Evolutionary conservation across 23 red algal species (phyloP).

Genomic region (Chondrus crispus): DNA sequence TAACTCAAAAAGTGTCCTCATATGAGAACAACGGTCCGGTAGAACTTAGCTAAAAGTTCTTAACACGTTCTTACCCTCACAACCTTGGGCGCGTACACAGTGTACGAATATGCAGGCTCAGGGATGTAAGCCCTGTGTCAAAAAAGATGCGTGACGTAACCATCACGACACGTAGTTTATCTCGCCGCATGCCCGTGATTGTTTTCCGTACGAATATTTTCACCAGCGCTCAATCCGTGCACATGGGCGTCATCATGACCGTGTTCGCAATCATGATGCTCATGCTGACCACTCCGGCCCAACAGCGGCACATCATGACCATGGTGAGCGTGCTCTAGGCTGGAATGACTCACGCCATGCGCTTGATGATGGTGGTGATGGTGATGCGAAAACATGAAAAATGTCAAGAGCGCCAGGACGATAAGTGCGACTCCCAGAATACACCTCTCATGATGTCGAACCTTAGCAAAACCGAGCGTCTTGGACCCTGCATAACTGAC

Average conservation of each 20-base stretch:
- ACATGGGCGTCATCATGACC: background rate
- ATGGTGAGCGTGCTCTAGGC: background rate
- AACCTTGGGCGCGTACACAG: too few species aligned
- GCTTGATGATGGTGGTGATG: background rate
- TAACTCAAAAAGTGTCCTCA: too few species aligned
- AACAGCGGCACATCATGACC: background rate
- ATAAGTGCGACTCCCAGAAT: constrained; percentile 18
- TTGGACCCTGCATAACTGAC: constrained; percentile 15
- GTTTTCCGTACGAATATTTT: too few species aligned
- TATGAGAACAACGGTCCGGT: too few species aligned
- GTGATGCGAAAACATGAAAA: constrained; percentile 19
- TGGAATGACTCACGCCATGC: background rate
- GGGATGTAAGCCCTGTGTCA: too few species aligned
- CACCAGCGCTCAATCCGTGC: too few species aligned
- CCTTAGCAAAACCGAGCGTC: background rate
- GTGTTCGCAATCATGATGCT: background rate
- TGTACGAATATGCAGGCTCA: too few species aligned
- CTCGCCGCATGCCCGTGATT: too few species aligned
- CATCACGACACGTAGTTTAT: too few species aligned
- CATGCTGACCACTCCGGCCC: background rate
- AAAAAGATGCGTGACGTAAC: too few species aligned
- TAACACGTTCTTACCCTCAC: too few species aligned
- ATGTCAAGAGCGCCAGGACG: constrained; percentile 22
- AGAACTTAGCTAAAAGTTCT: too few species aligned
- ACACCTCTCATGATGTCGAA: constrained; percentile 42